Evolutionary conservation across 2,329 filamentous ascomycete genomes (phyloP).

Genomic region (Ceratocystis papillata): DNA sequence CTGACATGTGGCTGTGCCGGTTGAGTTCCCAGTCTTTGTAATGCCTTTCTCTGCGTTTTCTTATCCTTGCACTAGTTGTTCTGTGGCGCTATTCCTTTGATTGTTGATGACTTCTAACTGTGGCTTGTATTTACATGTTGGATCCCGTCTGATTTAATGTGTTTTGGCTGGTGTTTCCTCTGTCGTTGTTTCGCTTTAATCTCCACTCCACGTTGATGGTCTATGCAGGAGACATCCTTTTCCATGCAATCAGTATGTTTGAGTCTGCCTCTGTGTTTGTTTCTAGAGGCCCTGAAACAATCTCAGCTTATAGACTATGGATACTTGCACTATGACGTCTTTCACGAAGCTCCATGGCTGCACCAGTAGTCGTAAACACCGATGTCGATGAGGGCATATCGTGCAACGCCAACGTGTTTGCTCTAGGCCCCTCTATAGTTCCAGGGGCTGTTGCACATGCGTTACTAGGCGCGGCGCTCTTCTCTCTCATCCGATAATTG

Average conservation of each 20-base stretch:
- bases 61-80: background rate
- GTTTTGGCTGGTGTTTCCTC: background rate
- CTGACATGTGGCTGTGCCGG: background rate
- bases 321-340: slow-evolving; percentile 13
- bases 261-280: background rate
- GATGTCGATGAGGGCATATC: slow-evolving; percentile 50
- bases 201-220: background rate
- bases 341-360: slow-evolving; percentile 20
- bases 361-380: slow-evolving; percentile 45
- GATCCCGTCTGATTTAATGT: too few relatives aligned
- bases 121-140: background rate
- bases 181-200: background rate
- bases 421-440: background rate
- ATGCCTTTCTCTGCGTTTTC: background rate
- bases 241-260: background rate
- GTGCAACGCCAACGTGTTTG: slow-evolving; percentile 34
- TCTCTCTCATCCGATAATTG: slow-evolving; percentile 24
- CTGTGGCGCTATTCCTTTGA: background rate
- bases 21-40: background rate
- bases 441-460: background rate
- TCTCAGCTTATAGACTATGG: background rate
- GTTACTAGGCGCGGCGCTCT: slow-evolving; percentile 6
- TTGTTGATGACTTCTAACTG: background rate
- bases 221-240: background rate
- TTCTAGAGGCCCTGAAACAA: background rate